Evolutionary conservation across 1,139 yeast genomes (phyloP).

Genomic region (Kluyveromyces sp.): DNA sequence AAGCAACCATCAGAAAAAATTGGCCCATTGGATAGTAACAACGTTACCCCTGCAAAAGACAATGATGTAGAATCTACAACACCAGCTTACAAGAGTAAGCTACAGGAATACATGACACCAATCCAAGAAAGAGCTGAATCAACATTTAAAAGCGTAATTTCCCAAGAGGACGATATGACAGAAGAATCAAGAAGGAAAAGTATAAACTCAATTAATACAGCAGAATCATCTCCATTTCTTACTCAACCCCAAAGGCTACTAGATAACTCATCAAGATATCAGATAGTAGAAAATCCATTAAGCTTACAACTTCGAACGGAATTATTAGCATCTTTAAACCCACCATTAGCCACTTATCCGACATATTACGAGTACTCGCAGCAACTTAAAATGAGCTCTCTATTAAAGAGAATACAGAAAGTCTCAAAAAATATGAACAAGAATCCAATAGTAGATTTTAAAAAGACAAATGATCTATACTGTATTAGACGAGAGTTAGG

Average conservation of each 20-base stretch:
- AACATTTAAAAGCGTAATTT: constrained; percentile 8
- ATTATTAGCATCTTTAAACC: constrained; percentile 21
- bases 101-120: constrained; percentile 24
- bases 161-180: constrained; percentile 5
- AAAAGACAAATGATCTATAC: constrained; percentile 42
- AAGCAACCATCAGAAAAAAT: constrained; percentile 8
- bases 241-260: constrained; percentile 17
- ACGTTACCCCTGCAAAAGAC: constrained; percentile 8
- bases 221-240: constrained; percentile 24
- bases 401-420: constrained; percentile 32
- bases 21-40: background rate
- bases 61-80: constrained; percentile 5
- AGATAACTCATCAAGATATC: background rate
- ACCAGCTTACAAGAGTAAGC: constrained; percentile 9
- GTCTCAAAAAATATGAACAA: constrained; percentile 34
- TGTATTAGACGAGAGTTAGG: constrained; percentile 61
- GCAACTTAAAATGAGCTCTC: constrained; percentile 29
- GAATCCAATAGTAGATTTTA: constrained; percentile 28
- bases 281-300: constrained; percentile 20
- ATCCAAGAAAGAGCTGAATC: constrained; percentile 25
- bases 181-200: constrained; percentile 6
- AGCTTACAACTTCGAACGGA: constrained; percentile 13
- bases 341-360: constrained; percentile 26
- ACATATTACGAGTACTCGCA: constrained; percentile 30
- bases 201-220: constrained; percentile 9